Base-by-base conservation (phyloP, 768 basidiomycete genomes). In the Suillus subluteus region DNA sequence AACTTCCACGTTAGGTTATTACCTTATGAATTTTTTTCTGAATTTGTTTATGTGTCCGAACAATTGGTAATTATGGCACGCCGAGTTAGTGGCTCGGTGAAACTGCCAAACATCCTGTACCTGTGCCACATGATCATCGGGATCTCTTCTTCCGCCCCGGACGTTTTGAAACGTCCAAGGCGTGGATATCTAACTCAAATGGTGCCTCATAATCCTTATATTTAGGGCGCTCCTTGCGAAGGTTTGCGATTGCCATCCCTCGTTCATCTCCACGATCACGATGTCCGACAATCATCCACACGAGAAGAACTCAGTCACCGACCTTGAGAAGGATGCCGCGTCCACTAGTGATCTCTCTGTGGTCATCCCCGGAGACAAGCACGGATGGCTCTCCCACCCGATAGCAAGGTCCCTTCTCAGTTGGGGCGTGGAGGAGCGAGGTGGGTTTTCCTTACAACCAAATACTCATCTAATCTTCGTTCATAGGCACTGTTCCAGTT, bases 401-500 rank as follows among this genome's bases (percentile, higher is more conserved):
- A 68, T 48, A 13, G 72, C 72, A 0, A 76, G 11, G 41, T 50
- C 65, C 18, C 70, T 70, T 44, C 66, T 77, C 15, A 72, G 69
- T 13, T 77, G 77, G 77, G 76, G 76, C n/a, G 69, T 79, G 6
- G 76, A 77, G 62, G 77, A 74, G 4, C 74, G 68, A 50, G 76
- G 76, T 76, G 2, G 38, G 72, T 58, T 58, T 59, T 15, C 1
- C 11, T 3, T 11, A 0, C 16, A 16, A 1, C 59, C 13, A 40
- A 2, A 1, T 8, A 48, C 23, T 43, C 1, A 58, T 64, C 67
- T 66, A 56, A 41, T 41, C 35, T 6, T 4, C 61, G 3, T 3
- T 40, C 61, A 12, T 23, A 77, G 88, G 89, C 0, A 89, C 86
- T 30, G 74, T 82, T 23, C 90, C 90, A 4, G 83, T 86, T 2